Conservation (phyloP, 2,329 filamentous ascomycete genomes). For the Fusarium sp. region DNA sequence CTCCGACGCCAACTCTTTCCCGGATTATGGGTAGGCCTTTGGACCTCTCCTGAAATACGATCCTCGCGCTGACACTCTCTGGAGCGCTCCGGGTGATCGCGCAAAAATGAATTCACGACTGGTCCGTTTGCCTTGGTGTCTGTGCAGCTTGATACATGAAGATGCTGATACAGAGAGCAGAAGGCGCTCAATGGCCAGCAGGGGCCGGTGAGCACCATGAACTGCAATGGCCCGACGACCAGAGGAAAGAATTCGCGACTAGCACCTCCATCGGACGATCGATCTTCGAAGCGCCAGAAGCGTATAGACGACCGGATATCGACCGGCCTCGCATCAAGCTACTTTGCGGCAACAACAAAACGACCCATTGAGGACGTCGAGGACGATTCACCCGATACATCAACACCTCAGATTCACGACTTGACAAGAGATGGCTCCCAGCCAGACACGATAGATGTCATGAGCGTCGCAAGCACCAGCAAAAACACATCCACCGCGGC, state of each 20-base stretch:
- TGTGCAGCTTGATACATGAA: not conserved
- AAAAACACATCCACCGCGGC: slow-evolving; percentile 18
- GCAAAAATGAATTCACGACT: slow-evolving; percentile 33
- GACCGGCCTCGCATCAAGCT: not conserved
- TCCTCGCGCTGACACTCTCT: slow-evolving; percentile 31
- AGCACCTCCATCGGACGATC: slow-evolving; percentile 7
- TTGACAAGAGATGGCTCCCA: slow-evolving; percentile 36
- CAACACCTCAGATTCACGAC: slow-evolving; percentile 16
- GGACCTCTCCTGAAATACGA: slow-evolving; percentile 7
- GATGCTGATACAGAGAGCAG: slow-evolving; percentile 31
- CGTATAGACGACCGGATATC: not conserved
- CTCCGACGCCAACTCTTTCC: slow-evolving; percentile 52
- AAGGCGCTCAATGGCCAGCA: slow-evolving; percentile 36
- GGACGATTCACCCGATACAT: slow-evolving; percentile 12
- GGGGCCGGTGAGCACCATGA: slow-evolving; percentile 37
- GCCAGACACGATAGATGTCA: slow-evolving; percentile 25
- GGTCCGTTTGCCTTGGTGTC: slow-evolving; percentile 29
- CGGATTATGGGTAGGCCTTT: slow-evolving; percentile 54
- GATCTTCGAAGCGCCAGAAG: slow-evolving; percentile 39
- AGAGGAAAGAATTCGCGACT: not conserved
- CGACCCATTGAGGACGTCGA: slow-evolving; percentile 13
- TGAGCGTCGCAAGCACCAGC: slow-evolving; percentile 25
- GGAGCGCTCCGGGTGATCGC: slow-evolving; percentile 41
- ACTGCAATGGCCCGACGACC: not conserved
- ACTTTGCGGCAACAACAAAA: not conserved